These are phyloP conservation scores for Kandelia obovata DNA, from an alignment of 345 rosid genomes.

Conservation along the genomic window DNA sequence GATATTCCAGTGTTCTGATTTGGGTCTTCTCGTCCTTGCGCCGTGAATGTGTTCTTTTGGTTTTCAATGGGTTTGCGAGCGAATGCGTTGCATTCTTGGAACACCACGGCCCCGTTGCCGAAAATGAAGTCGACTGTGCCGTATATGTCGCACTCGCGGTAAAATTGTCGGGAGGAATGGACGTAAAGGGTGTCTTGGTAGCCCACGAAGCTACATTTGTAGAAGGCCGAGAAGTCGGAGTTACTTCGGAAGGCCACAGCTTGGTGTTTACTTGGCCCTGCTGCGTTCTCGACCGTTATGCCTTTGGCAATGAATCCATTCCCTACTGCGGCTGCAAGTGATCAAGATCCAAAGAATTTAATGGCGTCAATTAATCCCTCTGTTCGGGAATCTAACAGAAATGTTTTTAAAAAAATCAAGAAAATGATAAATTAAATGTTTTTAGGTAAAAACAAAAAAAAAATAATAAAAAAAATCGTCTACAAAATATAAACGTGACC, in stretches of 20 bases:
- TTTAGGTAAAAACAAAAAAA: too few relatives aligned
- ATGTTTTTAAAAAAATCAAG: too few relatives aligned
- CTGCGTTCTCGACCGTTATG: conserved; percentile 67
- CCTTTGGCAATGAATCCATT: conserved; percentile 71
- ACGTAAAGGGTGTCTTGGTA: conserved; percentile 81
- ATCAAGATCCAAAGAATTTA: not conserved
- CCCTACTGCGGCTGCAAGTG: conserved; percentile 58
- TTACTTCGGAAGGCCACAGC: conserved; percentile 77
- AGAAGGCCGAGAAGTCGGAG: conserved; percentile 70
- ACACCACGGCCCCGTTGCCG: conserved; percentile 68
- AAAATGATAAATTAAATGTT: too few relatives aligned
- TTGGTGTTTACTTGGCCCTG: conserved; percentile 78
- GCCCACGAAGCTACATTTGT: conserved; percentile 60
- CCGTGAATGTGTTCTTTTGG: conserved; percentile 60
- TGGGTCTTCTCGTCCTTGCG: conserved; percentile 64
- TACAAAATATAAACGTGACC: too few relatives aligned
- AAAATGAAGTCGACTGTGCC: conserved; percentile 76
- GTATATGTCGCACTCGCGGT: conserved; percentile 65
- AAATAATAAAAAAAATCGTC: not conserved
- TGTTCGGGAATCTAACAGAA: too few relatives aligned
- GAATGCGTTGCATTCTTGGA: conserved; percentile 63
- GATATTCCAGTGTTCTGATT: conserved; percentile 65
- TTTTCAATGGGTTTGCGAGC: conserved; percentile 60
- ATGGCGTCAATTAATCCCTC: too few relatives aligned
- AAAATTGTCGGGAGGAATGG: conserved; percentile 66